phyloP scores from a whole-genome alignment of 2,329 filamentous ascomycete genomes.

The Fusarium dlaminii region DNA sequence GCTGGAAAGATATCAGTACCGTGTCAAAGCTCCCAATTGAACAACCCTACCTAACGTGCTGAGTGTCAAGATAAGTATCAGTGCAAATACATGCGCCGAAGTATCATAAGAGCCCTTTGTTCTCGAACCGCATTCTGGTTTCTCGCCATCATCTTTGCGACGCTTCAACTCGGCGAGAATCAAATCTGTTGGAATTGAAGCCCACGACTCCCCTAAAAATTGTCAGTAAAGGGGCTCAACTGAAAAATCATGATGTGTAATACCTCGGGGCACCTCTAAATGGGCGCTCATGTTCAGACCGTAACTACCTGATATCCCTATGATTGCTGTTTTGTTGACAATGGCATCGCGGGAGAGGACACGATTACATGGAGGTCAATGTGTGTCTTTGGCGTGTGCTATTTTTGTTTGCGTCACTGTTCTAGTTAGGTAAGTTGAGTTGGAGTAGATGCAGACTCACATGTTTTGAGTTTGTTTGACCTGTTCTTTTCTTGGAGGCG shows the following conservation, averaged over 20 bases:
- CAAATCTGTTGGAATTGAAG: constrained; percentile 61
- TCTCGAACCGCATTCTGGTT: constrained; percentile 63
- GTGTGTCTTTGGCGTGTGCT: constrained; percentile 10
- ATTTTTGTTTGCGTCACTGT: constrained; percentile 41
- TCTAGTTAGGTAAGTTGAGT: background rate
- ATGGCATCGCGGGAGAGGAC: constrained; percentile 42
- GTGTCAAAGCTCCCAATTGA: background rate
- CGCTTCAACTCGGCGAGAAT: constrained; percentile 63
- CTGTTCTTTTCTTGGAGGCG: constrained; percentile 11
- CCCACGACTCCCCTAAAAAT: constrained; percentile 50
- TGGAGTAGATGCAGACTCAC: constrained; percentile 7
- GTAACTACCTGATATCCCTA: constrained; percentile 28
- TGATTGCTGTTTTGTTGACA: constrained; percentile 24
- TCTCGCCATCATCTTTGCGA: constrained; percentile 54
- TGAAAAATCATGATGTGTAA: background rate
- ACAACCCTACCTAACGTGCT: constrained; percentile 63
- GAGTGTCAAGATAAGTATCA: constrained; percentile 71
- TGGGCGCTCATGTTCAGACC: constrained; percentile 31
- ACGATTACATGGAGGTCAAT: constrained; percentile 29
- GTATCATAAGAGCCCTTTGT: constrained; percentile 70
- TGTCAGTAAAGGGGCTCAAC: constrained; percentile 32
- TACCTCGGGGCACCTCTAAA: constrained; percentile 36
- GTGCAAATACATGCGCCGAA: constrained; percentile 71
- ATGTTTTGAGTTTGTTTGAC: constrained; percentile 38
- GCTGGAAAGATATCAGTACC: constrained; percentile 51